Percentiles rank a stretch among this genome's conserved stretches.
Evolutionary conservation across 2,329 filamentous ascomycete species (phyloP).

Genomic region (Lachnellula arida): DNA sequence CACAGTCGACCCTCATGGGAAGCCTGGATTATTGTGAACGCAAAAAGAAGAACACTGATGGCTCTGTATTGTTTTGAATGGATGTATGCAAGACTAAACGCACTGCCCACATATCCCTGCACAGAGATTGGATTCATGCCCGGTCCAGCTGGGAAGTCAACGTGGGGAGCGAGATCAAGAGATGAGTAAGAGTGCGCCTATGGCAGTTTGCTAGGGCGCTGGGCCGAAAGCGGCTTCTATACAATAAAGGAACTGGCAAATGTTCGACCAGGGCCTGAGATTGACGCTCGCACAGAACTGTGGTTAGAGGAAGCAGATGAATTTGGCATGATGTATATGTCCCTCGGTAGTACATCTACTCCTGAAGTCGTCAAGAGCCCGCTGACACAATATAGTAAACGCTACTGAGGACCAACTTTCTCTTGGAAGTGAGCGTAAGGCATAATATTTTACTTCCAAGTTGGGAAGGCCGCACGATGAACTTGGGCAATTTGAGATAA

Average conservation of each 20-base stretch:
- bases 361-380: not conserved
- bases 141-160: constrained; percentile 35
- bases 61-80: constrained; percentile 36
- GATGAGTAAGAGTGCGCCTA: constrained; percentile 34
- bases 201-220: constrained; percentile 32
- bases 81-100: constrained; percentile 36
- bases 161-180: constrained; percentile 35
- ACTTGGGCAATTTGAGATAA: no score
- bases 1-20: constrained; percentile 33
- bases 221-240: constrained; percentile 28
- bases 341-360: constrained; percentile 29
- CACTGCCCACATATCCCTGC: constrained; percentile 33
- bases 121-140: constrained; percentile 36
- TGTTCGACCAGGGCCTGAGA: constrained; percentile 27
- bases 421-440: not conserved
- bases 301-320: constrained; percentile 42
- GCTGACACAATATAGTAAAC: not conserved
- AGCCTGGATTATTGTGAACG: constrained; percentile 45
- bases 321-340: constrained; percentile 37
- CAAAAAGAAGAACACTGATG: constrained; percentile 44
- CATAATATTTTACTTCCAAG: not conserved
- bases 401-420: not conserved
- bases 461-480: no score
- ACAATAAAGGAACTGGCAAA: constrained; percentile 32
- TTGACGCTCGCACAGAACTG: constrained; percentile 33